Base-by-base conservation (phyloP, 1,139 yeast genomes). In the Scheffersomyces titani region DNA sequence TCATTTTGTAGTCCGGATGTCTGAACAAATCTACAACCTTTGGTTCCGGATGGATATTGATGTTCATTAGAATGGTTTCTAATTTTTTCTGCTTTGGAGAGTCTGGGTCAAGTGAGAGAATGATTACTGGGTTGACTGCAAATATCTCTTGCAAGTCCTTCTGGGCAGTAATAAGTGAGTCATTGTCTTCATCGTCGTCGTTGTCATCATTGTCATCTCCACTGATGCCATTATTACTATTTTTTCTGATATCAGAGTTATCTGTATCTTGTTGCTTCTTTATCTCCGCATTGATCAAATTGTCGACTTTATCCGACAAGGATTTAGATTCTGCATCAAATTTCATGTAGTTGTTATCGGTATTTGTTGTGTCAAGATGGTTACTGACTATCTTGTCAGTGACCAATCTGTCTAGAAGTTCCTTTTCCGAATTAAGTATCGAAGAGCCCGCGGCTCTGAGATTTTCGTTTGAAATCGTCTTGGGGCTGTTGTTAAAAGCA, bases 1-100 rank as follows among this genome's bases (percentile, higher is more conserved):
- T 69, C 22, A 65, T 63, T 3, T 61, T 52, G 55, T 67, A 67
- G 55, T 73, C 70, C 19, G 79, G 79, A 58, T 75, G 79, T 55
- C 70, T 73, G 19, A 62, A 64, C 53, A 75, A 65, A 54, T 72
- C 65, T 4, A 74, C 72, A 3, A 67, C 60, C 54, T 69, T 68
- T 19, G 77, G 72, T 57, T 74, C 76, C 0, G 79, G 79, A n/a
- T 65, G 68, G 36, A 75, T 71, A 55, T 64, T 64, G 19, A 73
- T 58, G 24, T 62, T 63, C 21, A 55, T 52, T 19, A 63, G 57
- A 36, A 74, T 60, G 11, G 69, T 67, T 30, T 67, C 66, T 52
- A 71, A 66, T 53, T 61, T 55, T 24, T 63, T 65, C 57, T 72
- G 73, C 52, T 66, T 59, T 13, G 58, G 51, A 7, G 64, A 55